Evolutionary conservation across 495 filamentous ascomycete species (phyloP).

Genomic region (Aspergillus sparsus): DNA sequence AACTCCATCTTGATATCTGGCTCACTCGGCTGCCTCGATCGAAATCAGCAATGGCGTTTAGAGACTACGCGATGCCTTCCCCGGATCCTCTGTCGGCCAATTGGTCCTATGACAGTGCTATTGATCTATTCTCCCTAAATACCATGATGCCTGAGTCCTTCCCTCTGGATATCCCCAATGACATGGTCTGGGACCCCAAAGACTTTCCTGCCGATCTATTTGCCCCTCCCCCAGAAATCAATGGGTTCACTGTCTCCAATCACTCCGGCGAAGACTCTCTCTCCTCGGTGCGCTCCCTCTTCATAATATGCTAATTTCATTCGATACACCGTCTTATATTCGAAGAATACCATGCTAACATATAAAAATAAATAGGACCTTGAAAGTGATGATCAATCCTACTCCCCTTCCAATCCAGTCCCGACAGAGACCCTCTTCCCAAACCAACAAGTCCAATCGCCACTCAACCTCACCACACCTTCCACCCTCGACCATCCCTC

Average conservation of each 20-base stretch:
- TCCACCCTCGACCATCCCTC: conserved; percentile 10
- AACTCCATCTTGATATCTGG: too few relatives aligned
- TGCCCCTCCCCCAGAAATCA: conserved; percentile 35
- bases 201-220: conserved; percentile 41
- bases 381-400: conserved; percentile 47
- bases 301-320: too few relatives aligned
- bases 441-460: conserved; percentile 17
- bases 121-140: conserved; percentile 44
- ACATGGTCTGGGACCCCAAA: conserved; percentile 39
- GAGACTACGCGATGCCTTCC: conserved; percentile 16
- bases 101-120: conserved; percentile 46
- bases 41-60: neutral
- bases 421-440: conserved; percentile 27
- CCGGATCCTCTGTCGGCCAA: conserved; percentile 44
- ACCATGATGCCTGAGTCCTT: conserved; percentile 39
- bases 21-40: neutral
- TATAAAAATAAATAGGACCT: conserved; percentile 30
- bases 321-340: neutral
- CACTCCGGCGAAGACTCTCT: conserved; percentile 35
- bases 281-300: conserved; percentile 36
- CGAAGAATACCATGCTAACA: conserved; percentile 13
- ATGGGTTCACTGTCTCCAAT: conserved; percentile 41
- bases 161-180: conserved; percentile 39
- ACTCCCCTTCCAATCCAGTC: conserved; percentile 32
- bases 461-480: conserved; percentile 20